Percentiles rank a stretch among this genome's conserved stretches.
phyloP scores from a whole-genome alignment of 2,329 filamentous ascomycete genomes.

The Colletotrichum australisinense region DNA sequence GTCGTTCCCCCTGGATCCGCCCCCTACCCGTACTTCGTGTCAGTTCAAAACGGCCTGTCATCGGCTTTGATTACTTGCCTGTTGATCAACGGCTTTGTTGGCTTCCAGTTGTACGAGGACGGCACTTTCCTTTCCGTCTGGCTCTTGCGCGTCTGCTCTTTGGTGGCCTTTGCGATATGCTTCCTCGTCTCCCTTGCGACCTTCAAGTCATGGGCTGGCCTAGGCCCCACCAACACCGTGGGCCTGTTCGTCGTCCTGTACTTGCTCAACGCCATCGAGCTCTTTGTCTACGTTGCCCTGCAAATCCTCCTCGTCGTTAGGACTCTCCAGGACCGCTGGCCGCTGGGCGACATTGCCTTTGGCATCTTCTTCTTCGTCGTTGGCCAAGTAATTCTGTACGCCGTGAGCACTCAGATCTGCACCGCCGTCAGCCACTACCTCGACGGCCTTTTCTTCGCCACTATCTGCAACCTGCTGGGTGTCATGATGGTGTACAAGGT shows the following conservation, averaged over 20 bases:
- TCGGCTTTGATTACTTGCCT: conserved; percentile 90
- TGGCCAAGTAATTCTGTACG: conserved; percentile 93
- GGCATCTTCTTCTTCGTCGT: conserved; percentile 91
- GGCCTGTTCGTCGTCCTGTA: conserved; percentile 94
- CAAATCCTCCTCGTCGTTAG: conserved; percentile 90
- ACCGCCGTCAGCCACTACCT: conserved; percentile 88
- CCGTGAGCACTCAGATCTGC: conserved; percentile 88
- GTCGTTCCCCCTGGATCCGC: conserved; percentile 86
- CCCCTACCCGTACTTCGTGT: conserved; percentile 91
- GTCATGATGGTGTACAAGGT: conserved; percentile 99
- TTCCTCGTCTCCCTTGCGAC: conserved; percentile 91
- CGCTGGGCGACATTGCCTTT: conserved; percentile 89
- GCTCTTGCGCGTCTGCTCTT: conserved; percentile 84
- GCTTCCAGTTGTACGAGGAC: conserved; percentile 98
- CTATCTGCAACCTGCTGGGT: conserved; percentile 89
- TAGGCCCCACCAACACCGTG: conserved; percentile 86
- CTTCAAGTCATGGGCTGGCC: conserved; percentile 90
- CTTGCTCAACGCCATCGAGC: conserved; percentile 86
- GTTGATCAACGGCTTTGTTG: conserved; percentile 97
- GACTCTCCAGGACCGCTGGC: conserved; percentile 95
- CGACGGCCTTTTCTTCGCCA: conserved; percentile 94
- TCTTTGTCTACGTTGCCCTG: conserved; percentile 87
- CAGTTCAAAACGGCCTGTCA: conserved; percentile 84
- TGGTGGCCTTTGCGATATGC: conserved; percentile 85
- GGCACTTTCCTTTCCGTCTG: conserved; percentile 94